phyloP scores from a whole-genome alignment of 2,329 filamentous ascomycete genomes.

The Keithomyces neogunnii region DNA sequence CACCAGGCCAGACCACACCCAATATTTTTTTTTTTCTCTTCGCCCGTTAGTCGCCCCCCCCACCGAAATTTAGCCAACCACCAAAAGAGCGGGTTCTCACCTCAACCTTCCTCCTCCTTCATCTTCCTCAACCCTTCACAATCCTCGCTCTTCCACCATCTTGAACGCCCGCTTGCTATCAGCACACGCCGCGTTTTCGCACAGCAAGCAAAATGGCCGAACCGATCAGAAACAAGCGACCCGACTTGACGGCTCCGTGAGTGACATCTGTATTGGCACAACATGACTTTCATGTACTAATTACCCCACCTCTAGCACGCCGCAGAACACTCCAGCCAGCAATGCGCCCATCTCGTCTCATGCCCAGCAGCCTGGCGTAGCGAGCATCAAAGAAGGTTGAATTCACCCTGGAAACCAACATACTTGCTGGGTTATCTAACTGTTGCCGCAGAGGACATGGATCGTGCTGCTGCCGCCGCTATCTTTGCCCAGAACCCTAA shows the following conservation, averaged over 20 bases:
- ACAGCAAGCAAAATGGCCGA: constrained; percentile 46
- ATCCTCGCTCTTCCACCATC: constrained; percentile 19
- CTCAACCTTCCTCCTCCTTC: constrained; percentile 23
- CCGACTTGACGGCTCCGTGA: constrained; percentile 51
- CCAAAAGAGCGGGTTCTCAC: constrained; percentile 22
- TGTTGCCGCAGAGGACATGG: constrained; percentile 66
- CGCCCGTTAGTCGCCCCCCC: constrained; percentile 22
- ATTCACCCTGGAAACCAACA: constrained; percentile 13
- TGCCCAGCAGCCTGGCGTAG: constrained; percentile 87
- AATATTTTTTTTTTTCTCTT: constrained; percentile 20
- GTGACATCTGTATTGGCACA: constrained; percentile 21
- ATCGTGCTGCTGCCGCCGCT: constrained; percentile 77
- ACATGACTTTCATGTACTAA: constrained; percentile 21
- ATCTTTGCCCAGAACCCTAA: constrained; percentile 94
- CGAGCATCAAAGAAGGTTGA: constrained; percentile 96
- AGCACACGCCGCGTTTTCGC: neutral
- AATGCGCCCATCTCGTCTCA: constrained; percentile 97
- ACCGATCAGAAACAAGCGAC: constrained; percentile 55
- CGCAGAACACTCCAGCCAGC: constrained; percentile 93
- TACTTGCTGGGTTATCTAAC: neutral
- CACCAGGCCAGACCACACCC: constrained; percentile 18
- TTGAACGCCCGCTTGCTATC: constrained; percentile 13
- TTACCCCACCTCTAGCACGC: constrained; percentile 60
- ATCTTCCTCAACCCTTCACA: constrained; percentile 17
- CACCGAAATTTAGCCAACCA: constrained; percentile 31